Base-by-base conservation (phyloP, 257 asterid genomes). In the Primulina tabacum region DNA sequence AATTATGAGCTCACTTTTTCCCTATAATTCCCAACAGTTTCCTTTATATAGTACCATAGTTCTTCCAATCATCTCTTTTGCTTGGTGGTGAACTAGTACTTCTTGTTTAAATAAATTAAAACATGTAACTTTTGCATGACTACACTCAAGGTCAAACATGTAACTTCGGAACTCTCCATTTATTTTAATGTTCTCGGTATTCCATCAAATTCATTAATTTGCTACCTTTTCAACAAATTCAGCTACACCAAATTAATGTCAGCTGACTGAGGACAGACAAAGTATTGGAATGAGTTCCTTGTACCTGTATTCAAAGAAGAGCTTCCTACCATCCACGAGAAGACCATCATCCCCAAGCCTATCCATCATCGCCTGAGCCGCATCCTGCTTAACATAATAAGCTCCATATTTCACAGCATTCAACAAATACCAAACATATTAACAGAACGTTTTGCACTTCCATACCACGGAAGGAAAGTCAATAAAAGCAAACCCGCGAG, bases 401-500 rank as follows among this genome's bases (percentile, higher is more conserved):
- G 53, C 28, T 64, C 43, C 21, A 43, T 50, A 53, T 28, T 67
- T 43, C 14, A 58, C 33, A 71, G 55, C 56, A 63, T 28, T 30
- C 62, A 66, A 52, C 65, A 43, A 37, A 76, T n/a, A 71, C 29
- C 32, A 52, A 67, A 61, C 28, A 34, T 29, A 60, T 50, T 61
- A 17, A 72, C 56, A 71, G 63, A 38, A 65, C 37, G 66, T 68
- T 38, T 67, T 60, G 71, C 58, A 63, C 43, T 57, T 74, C 35
- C 88, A 68, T 91, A 94, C 99, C 97, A 83, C 91, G 30, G 96
- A 82, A 50, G 96, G 97, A 70, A 91, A 94, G 82, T 94, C 99
- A 76, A 94, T 87, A 83, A 94, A 94, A 70, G 99, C 96, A 84
- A 94, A 94, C 74, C 99, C 99, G 64, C 99, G 97, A 70, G 99